Evolutionary conservation across 345 rosid genomes (phyloP).

Genomic region (Mangifera indica): DNA sequence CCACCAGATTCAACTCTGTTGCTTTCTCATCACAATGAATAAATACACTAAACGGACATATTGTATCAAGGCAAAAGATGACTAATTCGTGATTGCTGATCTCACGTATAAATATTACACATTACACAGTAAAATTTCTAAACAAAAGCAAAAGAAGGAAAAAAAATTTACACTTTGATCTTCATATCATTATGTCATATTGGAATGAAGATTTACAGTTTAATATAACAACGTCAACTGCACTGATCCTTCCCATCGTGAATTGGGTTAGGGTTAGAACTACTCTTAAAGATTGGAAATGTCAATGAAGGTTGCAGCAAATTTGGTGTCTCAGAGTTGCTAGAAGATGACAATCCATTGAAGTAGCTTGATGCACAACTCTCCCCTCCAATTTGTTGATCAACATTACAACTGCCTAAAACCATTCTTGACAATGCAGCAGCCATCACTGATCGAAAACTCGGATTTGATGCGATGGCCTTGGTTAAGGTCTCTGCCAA

Average conservation of each 20-base stretch:
- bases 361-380: slow-evolving; percentile 45
- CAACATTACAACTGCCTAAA: slow-evolving; percentile 22
- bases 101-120: not conserved
- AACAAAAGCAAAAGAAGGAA: not conserved
- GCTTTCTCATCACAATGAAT: not conserved
- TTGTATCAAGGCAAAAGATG: not conserved
- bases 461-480: slow-evolving; percentile 63
- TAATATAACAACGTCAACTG: slow-evolving; percentile 22
- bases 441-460: slow-evolving; percentile 61
- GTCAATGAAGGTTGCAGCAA: slow-evolving; percentile 36
- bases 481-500: slow-evolving; percentile 68
- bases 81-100: not conserved
- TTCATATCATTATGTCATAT: not conserved
- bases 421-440: slow-evolving; percentile 77
- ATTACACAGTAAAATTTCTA: not conserved
- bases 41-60: not conserved
- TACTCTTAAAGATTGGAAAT: slow-evolving; percentile 45
- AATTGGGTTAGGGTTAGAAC: slow-evolving; percentile 28
- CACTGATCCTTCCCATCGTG: slow-evolving; percentile 39
- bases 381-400: slow-evolving; percentile 15
- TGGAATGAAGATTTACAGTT: no score
- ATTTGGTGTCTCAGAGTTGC: slow-evolving; percentile 27
- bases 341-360: slow-evolving; percentile 44
- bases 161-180: slow-evolving; percentile 14
- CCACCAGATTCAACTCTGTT: not conserved